Conservation (phyloP, 257 asterid genomes). For the Solanum microdontum region DNA sequence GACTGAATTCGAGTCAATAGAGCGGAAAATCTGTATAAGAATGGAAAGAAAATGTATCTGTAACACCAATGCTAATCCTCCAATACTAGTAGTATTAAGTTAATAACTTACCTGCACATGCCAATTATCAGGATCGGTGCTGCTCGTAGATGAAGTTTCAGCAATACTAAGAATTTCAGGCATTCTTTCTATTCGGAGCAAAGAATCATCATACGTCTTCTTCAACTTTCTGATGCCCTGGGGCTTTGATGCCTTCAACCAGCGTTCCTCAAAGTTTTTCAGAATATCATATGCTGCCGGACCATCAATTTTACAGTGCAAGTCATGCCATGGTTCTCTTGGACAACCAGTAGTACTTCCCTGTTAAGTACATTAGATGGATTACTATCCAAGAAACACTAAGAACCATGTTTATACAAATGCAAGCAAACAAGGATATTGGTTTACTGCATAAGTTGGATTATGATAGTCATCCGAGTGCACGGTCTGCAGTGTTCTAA, state of each 20-base stretch:
- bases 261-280: conserved; percentile 83
- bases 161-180: conserved; percentile 72
- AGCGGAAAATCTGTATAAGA: conserved; percentile 66
- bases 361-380: conserved; percentile 21
- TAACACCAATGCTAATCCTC: not conserved
- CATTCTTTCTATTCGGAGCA: conserved; percentile 85
- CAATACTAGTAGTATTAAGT: not conserved
- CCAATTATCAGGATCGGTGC: conserved; percentile 73
- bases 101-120: conserved; percentile 64
- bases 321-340: conserved; percentile 99
- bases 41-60: not conserved
- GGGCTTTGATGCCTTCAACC: conserved; percentile 85
- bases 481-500: conserved; percentile 55
- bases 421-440: not conserved
- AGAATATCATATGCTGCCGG: conserved; percentile 97
- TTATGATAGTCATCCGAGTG: conserved; percentile 91
- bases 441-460: conserved; percentile 70
- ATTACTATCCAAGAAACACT: not conserved
- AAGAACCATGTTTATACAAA: not conserved
- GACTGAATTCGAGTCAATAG: conserved; percentile 97
- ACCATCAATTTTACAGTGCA: conserved; percentile 89
- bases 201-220: conserved; percentile 69
- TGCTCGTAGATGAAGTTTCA: conserved; percentile 56
- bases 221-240: conserved; percentile 74
- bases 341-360: conserved; percentile 72